These are phyloP conservation scores for Gremmenia infestans DNA, from an alignment of 2,329 filamentous ascomycete species.

Conservation along the genomic window DNA sequence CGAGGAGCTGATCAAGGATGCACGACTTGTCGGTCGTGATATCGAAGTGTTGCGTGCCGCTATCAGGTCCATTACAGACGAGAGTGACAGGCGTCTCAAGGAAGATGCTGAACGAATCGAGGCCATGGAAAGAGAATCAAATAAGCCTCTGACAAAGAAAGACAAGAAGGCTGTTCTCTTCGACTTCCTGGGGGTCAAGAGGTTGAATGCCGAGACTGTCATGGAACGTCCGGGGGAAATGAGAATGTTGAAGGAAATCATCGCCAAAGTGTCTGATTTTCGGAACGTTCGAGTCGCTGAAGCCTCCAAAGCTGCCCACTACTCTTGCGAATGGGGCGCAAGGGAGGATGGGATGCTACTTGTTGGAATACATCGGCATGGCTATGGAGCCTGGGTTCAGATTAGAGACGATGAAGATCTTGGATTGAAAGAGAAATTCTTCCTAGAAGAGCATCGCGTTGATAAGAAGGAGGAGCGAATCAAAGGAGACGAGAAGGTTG, in stretches of 20 bases:
- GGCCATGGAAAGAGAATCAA: slow-evolving; percentile 62
- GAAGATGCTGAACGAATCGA: slow-evolving; percentile 64
- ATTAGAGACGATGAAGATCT: slow-evolving; percentile 90
- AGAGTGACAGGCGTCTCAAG: slow-evolving; percentile 67
- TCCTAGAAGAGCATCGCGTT: slow-evolving; percentile 95
- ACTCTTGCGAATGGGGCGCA: slow-evolving; percentile 86
- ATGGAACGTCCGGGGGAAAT: slow-evolving; percentile 88
- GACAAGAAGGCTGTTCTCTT: slow-evolving; percentile 96
- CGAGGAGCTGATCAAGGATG: slow-evolving; percentile 82
- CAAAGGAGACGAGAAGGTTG: slow-evolving; percentile 63
- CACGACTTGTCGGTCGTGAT: slow-evolving; percentile 78
- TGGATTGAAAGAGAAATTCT: slow-evolving; percentile 84
- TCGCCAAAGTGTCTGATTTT: slow-evolving; percentile 63
- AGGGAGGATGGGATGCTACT: slow-evolving; percentile 97
- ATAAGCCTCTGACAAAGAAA: slow-evolving; percentile 87
- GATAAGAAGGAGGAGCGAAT: slow-evolving; percentile 93
- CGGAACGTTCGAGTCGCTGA: slow-evolving; percentile 81
- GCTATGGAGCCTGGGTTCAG: slow-evolving; percentile 91
- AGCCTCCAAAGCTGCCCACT: slow-evolving; percentile 86
- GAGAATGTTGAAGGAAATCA: slow-evolving; percentile 72
- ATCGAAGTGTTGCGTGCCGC: slow-evolving; percentile 71
- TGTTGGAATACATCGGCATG: slow-evolving; percentile 86
- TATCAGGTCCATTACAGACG: slow-evolving; percentile 60
- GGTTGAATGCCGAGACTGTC: slow-evolving; percentile 92
- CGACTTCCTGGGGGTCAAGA: slow-evolving; percentile 88